Evolutionary conservation across 176 grass and related monocot species (phyloP).

Genomic region (Guadua angustifolia): DNA sequence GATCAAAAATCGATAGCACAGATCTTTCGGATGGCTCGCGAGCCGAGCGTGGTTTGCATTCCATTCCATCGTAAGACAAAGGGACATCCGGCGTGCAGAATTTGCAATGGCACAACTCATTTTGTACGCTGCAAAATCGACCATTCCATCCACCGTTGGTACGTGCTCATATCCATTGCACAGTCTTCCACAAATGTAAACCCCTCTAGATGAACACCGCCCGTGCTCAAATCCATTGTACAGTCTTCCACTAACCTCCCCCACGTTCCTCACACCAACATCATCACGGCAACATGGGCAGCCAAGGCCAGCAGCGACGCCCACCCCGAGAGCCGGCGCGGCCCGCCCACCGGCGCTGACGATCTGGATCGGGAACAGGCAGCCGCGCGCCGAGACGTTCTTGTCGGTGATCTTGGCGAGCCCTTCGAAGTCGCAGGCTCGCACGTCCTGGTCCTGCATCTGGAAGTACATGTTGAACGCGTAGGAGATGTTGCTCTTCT

Average conservation of each 20-base stretch:
- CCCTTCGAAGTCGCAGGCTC: conserved; percentile 79
- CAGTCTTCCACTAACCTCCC: not conserved
- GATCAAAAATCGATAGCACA: too few species aligned
- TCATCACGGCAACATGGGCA: conserved; percentile 20
- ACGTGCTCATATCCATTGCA: not conserved
- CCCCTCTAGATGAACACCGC: not conserved
- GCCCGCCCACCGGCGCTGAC: conserved; percentile 37
- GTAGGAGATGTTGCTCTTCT: conserved; percentile 69
- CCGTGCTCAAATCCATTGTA: too few species aligned
- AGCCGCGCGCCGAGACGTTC: conserved; percentile 60
- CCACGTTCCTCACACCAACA: conserved; percentile 41
- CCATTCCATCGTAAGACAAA: not conserved
- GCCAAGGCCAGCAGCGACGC: conserved; percentile 21
- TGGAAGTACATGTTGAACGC: conserved; percentile 99
- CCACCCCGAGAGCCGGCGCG: not conserved
- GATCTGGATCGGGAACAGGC: conserved; percentile 71
- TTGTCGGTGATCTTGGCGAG: conserved; percentile 66
- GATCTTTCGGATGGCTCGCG: too few species aligned
- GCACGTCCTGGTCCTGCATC: conserved; percentile 87
- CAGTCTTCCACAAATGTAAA: not conserved
- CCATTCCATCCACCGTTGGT: not conserved
- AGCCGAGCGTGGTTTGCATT: not conserved
- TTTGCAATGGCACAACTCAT: not conserved
- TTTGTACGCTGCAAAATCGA: not conserved
- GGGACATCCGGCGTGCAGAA: not conserved